Percentiles rank a stretch among this genome's conserved stretches.
These are phyloP conservation scores for Colletotrichum trifolii DNA, from an alignment of 2,329 filamentous ascomycete species.

Conservation along the genomic window DNA sequence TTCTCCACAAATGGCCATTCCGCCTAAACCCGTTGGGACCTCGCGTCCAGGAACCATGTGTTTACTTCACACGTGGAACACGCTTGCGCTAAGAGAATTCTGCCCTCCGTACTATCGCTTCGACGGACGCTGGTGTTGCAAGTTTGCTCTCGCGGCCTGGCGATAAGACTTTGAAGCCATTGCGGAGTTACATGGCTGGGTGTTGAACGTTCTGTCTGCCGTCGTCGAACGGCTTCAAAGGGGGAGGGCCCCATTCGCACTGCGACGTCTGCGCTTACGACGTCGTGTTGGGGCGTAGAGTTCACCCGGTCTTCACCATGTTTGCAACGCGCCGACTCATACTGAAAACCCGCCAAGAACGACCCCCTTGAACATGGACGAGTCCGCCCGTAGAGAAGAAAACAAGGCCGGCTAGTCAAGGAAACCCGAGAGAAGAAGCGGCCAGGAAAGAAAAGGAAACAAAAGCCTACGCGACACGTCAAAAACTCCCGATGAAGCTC, in stretches of 20 bases:
- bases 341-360: conserved; percentile 11
- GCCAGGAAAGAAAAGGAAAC: not conserved
- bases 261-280: conserved; percentile 6
- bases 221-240: no score
- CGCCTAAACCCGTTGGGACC: no score
- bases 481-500: conserved; percentile 6
- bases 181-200: no score
- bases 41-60: no score
- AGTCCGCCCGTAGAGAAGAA: conserved; percentile 8
- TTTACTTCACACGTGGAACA: conserved; percentile 7
- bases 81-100: no score
- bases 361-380: conserved; percentile 3
- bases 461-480: not conserved
- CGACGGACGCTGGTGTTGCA: no score
- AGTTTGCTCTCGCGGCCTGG: no score
- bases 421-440: not conserved
- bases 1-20: not conserved
- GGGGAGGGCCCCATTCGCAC: conserved; percentile 6
- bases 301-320: no score
- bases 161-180: no score
- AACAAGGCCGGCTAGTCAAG: not conserved
- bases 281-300: not conserved
- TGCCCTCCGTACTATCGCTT: no score
- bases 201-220: no score
- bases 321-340: conserved; percentile 25